Evolutionary conservation across 306 rosid species (phyloP), one percentile per base, ranked within the genome.

Genomic region (Malus orientalis): DNA sequence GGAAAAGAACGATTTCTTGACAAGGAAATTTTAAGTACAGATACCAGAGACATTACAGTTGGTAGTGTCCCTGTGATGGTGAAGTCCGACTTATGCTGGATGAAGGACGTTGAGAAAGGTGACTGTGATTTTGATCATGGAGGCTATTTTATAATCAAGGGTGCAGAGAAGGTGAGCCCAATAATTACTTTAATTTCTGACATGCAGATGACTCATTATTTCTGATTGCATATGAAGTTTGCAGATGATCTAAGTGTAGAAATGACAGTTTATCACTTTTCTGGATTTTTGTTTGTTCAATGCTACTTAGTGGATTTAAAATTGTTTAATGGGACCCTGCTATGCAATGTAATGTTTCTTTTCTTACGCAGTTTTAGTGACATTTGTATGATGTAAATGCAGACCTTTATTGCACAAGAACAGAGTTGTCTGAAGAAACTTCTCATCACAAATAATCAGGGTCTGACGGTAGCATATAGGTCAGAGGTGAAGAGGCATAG

Each of bases 31-130:
- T 0, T 83, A 5, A 81, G 38, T 73, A 77, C 81, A 9, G 96
- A 90, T 0, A 67, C 22, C 60, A 88, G 93, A 80, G 96, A 90
- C 36, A 76, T 90, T 6, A 80, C 83, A 18, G 82, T 92, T 29
- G 99, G 99, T 40, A 89, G 91, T 66, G 63, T 95, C 76, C 97
- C 99, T 66, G 95, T 95, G 38, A 95, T 95, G 99, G 97, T 95
- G 40, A 95, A 80, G 81, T 92, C 99, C 57, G 88, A 95, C 82
- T 73, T 95, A 16, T 95, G 99, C 70, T 91, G 96, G 93, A 89
- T 85, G 97, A 95, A 87, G 71, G 97, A 59, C 9, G 89, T 47
- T 0, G 90, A 90, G 70, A 92, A 89, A 78, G 84, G 80, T 70
- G 97, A 95, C 70, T 92, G 97, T 74, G 97, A 95, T 47, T 90